Conservation (phyloP, 2,329 filamentous ascomycete species). For the Claviceps fusiformis region DNA sequence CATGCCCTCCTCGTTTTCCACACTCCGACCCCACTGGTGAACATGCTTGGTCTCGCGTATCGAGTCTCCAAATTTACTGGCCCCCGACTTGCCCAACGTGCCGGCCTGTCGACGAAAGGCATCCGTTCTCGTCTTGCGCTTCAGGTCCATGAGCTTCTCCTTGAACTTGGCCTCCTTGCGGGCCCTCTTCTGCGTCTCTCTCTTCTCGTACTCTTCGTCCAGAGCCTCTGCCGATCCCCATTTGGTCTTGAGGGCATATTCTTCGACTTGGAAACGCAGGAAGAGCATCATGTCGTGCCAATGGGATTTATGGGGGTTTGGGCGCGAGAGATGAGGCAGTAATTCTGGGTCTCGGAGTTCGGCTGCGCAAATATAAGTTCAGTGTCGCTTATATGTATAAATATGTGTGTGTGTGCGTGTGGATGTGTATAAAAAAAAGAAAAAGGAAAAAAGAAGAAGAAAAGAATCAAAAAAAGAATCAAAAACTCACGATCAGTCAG, state of each 20-base stretch:
- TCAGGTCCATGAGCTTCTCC: conserved; percentile 74
- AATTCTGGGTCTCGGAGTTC: conserved; percentile 83
- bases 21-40: conserved; percentile 69
- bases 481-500: conserved; percentile 64
- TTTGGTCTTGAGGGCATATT: conserved; percentile 78
- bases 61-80: conserved; percentile 60
- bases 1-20: conserved; percentile 59
- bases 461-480: conserved; percentile 10
- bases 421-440: not conserved
- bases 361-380: conserved; percentile 31
- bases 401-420: too few species aligned
- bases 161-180: conserved; percentile 88
- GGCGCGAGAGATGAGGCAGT: conserved; percentile 73
- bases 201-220: conserved; percentile 74
- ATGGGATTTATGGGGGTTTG: conserved; percentile 89
- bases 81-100: conserved; percentile 37
- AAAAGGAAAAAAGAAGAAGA: too few species aligned
- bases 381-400: not conserved
- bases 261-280: conserved; percentile 83
- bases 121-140: conserved; percentile 85
- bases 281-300: conserved; percentile 99
- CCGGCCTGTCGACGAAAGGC: conserved; percentile 64
- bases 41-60: conserved; percentile 63
- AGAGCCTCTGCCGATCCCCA: conserved; percentile 81
- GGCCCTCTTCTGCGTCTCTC: conserved; percentile 67